Evolutionary conservation across 2,329 filamentous ascomycete genomes (phyloP), one percentile per base, ranked within the genome.

Genomic region (Gremmenia infestans): DNA sequence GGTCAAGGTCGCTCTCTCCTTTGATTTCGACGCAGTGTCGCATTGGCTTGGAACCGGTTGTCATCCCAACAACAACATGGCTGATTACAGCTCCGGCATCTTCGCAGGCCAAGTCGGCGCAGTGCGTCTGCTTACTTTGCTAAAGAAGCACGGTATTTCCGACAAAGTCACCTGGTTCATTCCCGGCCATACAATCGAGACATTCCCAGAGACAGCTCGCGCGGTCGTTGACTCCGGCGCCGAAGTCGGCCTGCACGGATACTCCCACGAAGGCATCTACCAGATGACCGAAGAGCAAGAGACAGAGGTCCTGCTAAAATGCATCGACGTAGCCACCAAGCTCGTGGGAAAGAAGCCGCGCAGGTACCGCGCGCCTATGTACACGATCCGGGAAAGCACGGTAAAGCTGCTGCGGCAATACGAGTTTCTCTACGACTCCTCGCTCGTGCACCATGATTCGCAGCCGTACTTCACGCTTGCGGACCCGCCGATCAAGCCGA

Each of bases 361-460:
- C 5, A 77, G 77, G 0, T 80, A 78, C 60, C 73, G 76, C 17
- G 77, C 78, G 2, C 78, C 78, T 9, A 47, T 5, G 63, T 80
- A 17, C 79, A 79, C 57, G 73, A 77, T 52, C 70, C 78, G 40
- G 69, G 72, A 35, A 74, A 68, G 72, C 15, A 80, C 75, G 0
- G 72, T 79, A 14, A 63, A 69, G 4, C 63, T 79, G 3, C 70
- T 81, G 1, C 74, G 78, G 58, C 67, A 75, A 48, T 70, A 78
- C 54, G 67, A 67, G 17, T 36, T 53, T 47, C 42, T 48, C 48
- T 78, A 77, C 62, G 76, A 78, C 60, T 75, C 78, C 60, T 73
- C 70, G 2, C 75, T 77, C 64, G 75, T 78, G 74, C 75, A 78
- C 60, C 74, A 78, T 61, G 76, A 78, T 62, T 71, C 71, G 14